Evolutionary conservation across 345 rosid genomes (phyloP), one percentile per base, ranked within the genome.

Genomic region (Populus tremula): DNA sequence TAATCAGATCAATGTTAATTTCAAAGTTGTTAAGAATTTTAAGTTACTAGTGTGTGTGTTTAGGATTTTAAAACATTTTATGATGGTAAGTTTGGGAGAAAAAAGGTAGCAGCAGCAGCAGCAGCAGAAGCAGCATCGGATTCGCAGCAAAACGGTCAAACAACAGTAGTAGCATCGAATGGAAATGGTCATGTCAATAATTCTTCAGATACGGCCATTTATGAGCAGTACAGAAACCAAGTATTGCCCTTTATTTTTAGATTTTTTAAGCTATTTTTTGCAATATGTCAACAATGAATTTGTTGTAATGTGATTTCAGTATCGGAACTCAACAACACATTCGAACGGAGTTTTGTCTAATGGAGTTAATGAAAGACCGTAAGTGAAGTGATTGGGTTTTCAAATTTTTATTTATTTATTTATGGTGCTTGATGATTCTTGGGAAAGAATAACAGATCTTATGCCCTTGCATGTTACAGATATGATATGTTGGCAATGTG

Each of bases 31-130:
- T 8, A 6, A 31, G 23, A 2, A 25, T 70, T 84, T 87, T 72
- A 71, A 79, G 83, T 56, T 77, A 85, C 81, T 43, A 71, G 79
- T 75, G 78, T 77, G 79, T 76, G 76, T 76, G 67, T 81, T 77
- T 83, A 89, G 91, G 96, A 95, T 81, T 91, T 91, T 89, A 89
- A 90, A 87, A 70, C 88, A 65, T 84, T 87, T 88, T 95, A 87
- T 83, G 90, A 92, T 87, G 88, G 83, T 78, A 90, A 95, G 98
- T 95, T 95, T 89, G 97, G 98, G 89, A 93, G 94, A 82, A 92
- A 89, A 94, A 91, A 78, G 88, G 29, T 87, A 33, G 35, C 33
- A 31, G 33, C 33, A 31, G 33, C 33, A 50, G 89, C 86, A 61
- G 70, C 41, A 84, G 82, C n/a, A 79, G 77, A 67, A 29, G 13